A percentile compares a stretch with the other conserved stretches of the same genome.
Evolutionary conservation across 768 basidiomycete genomes (phyloP).

Genomic region (Lentinus tigrinus): DNA sequence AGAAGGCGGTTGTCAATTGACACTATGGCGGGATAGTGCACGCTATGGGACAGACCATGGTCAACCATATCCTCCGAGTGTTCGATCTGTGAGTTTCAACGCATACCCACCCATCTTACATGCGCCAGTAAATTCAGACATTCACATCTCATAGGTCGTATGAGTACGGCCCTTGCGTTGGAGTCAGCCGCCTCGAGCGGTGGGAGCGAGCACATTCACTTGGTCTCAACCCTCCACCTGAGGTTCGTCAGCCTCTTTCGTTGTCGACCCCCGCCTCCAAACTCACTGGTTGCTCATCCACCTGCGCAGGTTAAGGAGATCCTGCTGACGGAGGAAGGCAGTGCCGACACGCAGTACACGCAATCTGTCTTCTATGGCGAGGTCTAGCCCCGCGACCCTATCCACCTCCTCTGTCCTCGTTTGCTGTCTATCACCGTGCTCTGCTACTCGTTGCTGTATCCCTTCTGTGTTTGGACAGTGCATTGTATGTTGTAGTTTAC

Average conservation of each 20-base stretch:
- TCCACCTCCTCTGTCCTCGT: neutral
- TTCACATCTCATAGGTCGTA: conserved; percentile 71
- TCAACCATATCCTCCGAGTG: conserved; percentile 73
- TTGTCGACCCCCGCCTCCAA: neutral
- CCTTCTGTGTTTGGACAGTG: neutral
- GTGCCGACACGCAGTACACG: conserved; percentile 48
- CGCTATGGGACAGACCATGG: conserved; percentile 53
- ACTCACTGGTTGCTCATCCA: neutral
- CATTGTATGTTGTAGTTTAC: neutral
- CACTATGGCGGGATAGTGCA: conserved; percentile 51
- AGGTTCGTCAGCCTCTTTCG: conserved; percentile 46
- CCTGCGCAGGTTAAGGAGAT: conserved; percentile 70
- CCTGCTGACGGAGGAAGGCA: conserved; percentile 66
- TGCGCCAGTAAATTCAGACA: neutral
- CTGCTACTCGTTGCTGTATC: neutral
- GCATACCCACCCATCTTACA: too few species aligned
- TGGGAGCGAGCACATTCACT: conserved; percentile 84
- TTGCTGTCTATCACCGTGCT: neutral
- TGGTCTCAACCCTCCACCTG: conserved; percentile 76
- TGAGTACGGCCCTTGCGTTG: conserved; percentile 79
- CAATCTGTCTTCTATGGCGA: conserved; percentile 55
- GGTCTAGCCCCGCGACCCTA: conserved; percentile 3
- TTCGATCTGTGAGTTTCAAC: conserved; percentile 67
- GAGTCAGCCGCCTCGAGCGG: conserved; percentile 77
- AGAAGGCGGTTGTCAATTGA: too few species aligned